Percentiles rank a stretch among this genome's conserved stretches.
phyloP scores from a whole-genome alignment of 1,139 yeast species.

The Protomyces inundatus region DNA sequence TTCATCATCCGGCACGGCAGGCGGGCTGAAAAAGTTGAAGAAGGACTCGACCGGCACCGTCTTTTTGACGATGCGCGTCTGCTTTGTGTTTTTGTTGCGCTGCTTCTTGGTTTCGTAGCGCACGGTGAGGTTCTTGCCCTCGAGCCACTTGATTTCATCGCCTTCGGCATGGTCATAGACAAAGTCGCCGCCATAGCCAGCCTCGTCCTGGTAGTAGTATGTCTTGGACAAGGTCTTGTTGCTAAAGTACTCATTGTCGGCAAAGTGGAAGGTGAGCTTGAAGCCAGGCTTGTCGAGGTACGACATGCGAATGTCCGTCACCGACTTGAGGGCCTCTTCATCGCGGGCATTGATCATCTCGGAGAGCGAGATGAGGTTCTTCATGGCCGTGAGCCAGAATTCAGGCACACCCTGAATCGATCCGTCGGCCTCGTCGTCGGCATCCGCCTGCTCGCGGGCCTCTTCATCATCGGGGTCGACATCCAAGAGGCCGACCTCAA shows the following conservation, averaged over 20 bases:
- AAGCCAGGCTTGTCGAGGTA: slow-evolving; percentile 88
- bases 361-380: slow-evolving; percentile 72
- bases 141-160: slow-evolving; percentile 74
- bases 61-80: slow-evolving; percentile 93
- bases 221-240: slow-evolving; percentile 72
- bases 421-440: slow-evolving; percentile 21
- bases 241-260: slow-evolving; percentile 68
- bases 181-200: slow-evolving; percentile 92
- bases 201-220: slow-evolving; percentile 88
- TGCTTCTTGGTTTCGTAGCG: slow-evolving; percentile 91
- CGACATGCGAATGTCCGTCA: slow-evolving; percentile 70
- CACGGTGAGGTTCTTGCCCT: slow-evolving; percentile 78
- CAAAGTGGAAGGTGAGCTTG: slow-evolving; percentile 73
- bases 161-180: slow-evolving; percentile 97
- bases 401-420: slow-evolving; percentile 71
- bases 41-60: slow-evolving; percentile 88
- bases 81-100: slow-evolving; percentile 94
- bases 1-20: slow-evolving; percentile 61
- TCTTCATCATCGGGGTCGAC: slow-evolving; percentile 32
- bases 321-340: slow-evolving; percentile 67
- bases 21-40: slow-evolving; percentile 93
- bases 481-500: slow-evolving; percentile 60
- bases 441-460: slow-evolving; percentile 43
- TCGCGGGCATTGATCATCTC: slow-evolving; percentile 89
- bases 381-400: slow-evolving; percentile 94